These are phyloP conservation scores for Colletotrichum cordylinicola DNA, from an alignment of 2,329 filamentous ascomycete species.

Conservation along the genomic window DNA sequence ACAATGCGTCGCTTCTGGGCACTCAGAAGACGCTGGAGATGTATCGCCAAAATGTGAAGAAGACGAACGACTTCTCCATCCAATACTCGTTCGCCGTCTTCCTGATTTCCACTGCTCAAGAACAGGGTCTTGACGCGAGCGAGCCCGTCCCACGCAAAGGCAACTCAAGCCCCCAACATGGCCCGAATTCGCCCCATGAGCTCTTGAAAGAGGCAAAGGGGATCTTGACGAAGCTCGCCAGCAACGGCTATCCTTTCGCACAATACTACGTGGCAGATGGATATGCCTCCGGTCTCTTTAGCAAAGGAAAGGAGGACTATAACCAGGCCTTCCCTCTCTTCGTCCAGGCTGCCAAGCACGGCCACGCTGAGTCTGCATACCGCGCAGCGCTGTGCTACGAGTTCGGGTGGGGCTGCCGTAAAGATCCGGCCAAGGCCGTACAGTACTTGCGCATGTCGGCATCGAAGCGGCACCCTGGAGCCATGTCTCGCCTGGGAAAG, in stretches of 20 bases:
- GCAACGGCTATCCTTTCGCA: slow-evolving; percentile 91
- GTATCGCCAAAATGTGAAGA: slow-evolving; percentile 97
- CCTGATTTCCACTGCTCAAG: slow-evolving; percentile 87
- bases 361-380: slow-evolving; percentile 95
- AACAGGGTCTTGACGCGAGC: slow-evolving; percentile 66
- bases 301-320: slow-evolving; percentile 91
- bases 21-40: slow-evolving; percentile 95
- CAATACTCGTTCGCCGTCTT: slow-evolving; percentile 98
- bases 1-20: slow-evolving; percentile 88
- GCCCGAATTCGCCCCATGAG: slow-evolving; percentile 61
- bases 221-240: slow-evolving; percentile 85
- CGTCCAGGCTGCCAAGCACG: slow-evolving; percentile 92
- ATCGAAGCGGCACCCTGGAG: slow-evolving; percentile 92
- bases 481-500: slow-evolving; percentile 89
- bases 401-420: slow-evolving; percentile 95
- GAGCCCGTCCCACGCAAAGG: slow-evolving; percentile 51
- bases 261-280: slow-evolving; percentile 98
- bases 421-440: slow-evolving; percentile 88
- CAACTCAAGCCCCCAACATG: slow-evolving; percentile 51
- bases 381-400: slow-evolving; percentile 95
- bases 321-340: slow-evolving; percentile 93
- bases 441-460: slow-evolving; percentile 92
- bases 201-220: slow-evolving; percentile 86
- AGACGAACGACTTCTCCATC: slow-evolving; percentile 87
- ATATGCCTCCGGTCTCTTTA: slow-evolving; percentile 92